Evolutionary conservation across 140 eudicot species (phyloP), one percentile per base, ranked within the genome.

Genomic region (Bidens hawaiensis): DNA sequence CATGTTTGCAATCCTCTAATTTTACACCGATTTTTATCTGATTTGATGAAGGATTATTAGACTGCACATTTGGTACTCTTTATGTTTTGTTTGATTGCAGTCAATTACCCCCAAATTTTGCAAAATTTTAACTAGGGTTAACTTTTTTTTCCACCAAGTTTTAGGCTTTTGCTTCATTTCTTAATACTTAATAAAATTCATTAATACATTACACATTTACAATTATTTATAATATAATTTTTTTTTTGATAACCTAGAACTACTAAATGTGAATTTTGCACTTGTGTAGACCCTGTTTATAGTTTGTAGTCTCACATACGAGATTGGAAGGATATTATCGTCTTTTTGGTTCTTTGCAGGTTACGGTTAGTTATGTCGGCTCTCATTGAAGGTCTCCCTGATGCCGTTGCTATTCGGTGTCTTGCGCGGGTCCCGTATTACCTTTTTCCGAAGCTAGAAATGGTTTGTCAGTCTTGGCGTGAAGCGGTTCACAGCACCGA

Each of bases 311-410:
- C n/a, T n/a, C n/a, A n/a, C n/a, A n/a, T n/a, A n/a, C 30, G 24
- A 59, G n/a, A 67, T 46, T 36, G 65, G 30, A 65, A 55, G 18
- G 58, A 23, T 56, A 8, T 46, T 63, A 2, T 24, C 15, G 31
- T 57, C 15, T 25, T 55, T 43, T 48, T 9, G 19, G 25, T 19
- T 52, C 40, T 62, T 46, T 26, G 6, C 65, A 72, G 77, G 74
- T 66, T 48, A 64, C 60, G 58, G 41, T 38, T 52, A 58, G 23
- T n/a, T 14, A 93, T 93, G 99, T 73, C 99, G 65, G 90, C 49
- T 31, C 74, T 93, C 25, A 85, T 93, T 43, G 99, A 93, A 62
- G 99, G 97, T 46, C 96, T 93, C 36, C 99, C 99, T 3, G 99
- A 93, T 71, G 94, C 97, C 22, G 95, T 93, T 64, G 90, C 88